Percentiles rank a stretch among this genome's conserved stretches.
These are phyloP conservation scores for Zygosaccharomyces bisporus DNA, from an alignment of 805 yeast genomes.

Conservation along the genomic window DNA sequence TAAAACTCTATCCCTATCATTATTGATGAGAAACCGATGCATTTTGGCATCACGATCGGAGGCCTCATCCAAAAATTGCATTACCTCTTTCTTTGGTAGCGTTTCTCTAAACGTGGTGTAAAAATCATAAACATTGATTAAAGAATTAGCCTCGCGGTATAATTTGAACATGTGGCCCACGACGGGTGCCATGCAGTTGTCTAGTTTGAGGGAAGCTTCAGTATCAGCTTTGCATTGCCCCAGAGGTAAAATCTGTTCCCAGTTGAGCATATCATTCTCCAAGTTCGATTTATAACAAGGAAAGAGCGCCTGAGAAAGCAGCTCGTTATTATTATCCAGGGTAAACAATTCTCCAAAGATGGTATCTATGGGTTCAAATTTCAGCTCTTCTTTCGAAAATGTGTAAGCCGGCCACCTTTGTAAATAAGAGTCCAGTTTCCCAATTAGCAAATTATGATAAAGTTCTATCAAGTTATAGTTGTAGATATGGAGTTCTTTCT, in stretches of 20 bases:
- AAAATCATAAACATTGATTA: constrained; percentile 64
- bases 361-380: constrained; percentile 33
- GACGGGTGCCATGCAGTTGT: constrained; percentile 47
- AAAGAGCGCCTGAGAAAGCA: constrained; percentile 33
- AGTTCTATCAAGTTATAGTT: constrained; percentile 34
- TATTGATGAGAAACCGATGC: constrained; percentile 23
- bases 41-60: constrained; percentile 28
- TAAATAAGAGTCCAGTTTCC: constrained; percentile 24
- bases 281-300: constrained; percentile 32
- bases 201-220: constrained; percentile 28
- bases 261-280: constrained; percentile 32
- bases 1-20: constrained; percentile 46
- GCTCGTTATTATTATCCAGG: constrained; percentile 32
- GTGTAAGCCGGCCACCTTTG: constrained; percentile 29
- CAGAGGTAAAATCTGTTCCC: constrained; percentile 29
- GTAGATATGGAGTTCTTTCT: constrained; percentile 23
- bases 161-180: constrained; percentile 57
- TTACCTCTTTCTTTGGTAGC: constrained; percentile 35
- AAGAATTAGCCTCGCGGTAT: constrained; percentile 73
- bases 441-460: constrained; percentile 29
- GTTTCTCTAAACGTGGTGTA: constrained; percentile 57
- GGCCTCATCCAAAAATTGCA: constrained; percentile 28
- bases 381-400: constrained; percentile 18
- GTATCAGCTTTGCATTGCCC: not conserved
- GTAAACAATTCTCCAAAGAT: constrained; percentile 36